Evolutionary conservation across 192 early-diverging fungal genomes (phyloP), one percentile per base, ranked within the genome.

Genomic region (Rhizophagus prolifer): DNA sequence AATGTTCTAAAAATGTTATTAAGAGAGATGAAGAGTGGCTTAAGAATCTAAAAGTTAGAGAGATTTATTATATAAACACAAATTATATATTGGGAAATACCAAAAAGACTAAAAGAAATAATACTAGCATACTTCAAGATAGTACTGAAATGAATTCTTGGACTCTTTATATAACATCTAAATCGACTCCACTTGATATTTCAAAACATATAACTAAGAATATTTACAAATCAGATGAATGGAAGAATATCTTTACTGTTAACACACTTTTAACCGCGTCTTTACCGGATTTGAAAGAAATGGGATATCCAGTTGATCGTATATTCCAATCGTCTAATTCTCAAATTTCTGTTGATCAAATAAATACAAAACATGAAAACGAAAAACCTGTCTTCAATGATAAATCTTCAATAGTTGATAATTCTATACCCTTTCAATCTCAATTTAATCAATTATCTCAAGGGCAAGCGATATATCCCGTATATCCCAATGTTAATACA

Each of bases 31-130:
- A 90, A 10, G 85, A 87, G 58, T 87, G 86, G 81, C 41, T 92
- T 47, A 86, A 87, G 12, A 87, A 86, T 14, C 74, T 97, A 19
- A 84, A 89, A 71, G 94, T 95, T 31, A 54, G 81, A 3, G 90
- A 94, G 72, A 88, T 92, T 0, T 75, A 85, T 1, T 84, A 89
- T 34, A 95, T 97, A 50, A 75, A 89, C 31, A 81, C 92, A 36
- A 70, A 6, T 26, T 70, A 70, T 70, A 68, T 69, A 28, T 84
- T 86, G 58, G 80, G 78, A 26, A 88, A 88, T 31, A 80, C 75
- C 1, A 77, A 84, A 64, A 0, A 80, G 86, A 75, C 36, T 38
- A 38, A 0, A 0, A 38, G 7, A 78, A 82, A 14, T 86, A 94
- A 82, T 83, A 36, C 91, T 91, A 3, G 89, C 92, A 1, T 85